Base-by-base conservation (phyloP, 2,329 filamentous ascomycete species). In the Lasiodiplodia gonubiensis region DNA sequence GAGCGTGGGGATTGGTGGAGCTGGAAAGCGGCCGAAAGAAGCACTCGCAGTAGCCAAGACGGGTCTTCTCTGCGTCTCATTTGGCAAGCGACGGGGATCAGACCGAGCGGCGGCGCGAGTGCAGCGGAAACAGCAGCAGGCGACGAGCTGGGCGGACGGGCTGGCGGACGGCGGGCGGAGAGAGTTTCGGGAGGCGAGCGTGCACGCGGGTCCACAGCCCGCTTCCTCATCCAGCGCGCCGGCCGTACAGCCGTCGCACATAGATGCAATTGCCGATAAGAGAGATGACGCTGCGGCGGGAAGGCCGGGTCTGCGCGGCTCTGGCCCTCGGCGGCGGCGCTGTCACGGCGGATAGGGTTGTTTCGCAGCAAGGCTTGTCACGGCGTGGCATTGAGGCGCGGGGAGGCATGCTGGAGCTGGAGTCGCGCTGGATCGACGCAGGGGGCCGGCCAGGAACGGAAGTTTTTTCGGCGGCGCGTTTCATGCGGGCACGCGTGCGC, bases 361-460 rank as follows among this genome's bases (percentile, higher is more conserved):
- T 61, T 61, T 61, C 57, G 39, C 21, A 25, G 2, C 21, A 61
- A 61, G 57, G 57, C 57, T 61, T 61, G 57, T 61, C 55, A 7
- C 16, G 2, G 30, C 18, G 10, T 33, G 11, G 57, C 54, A 33
- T 37, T 23, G 16, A 25, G 39, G 35, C 37, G 55, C 7, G 37
- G 39, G 46, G 57, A 39, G 39, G 25, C 18, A 14, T 16, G 18
- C 27, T 25, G 51, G 54, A 18, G 54, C 54, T 59, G 54, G 21
- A 46, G n/a, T 14, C n/a, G 18, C 33, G 39, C 57, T 61, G 57
- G 57, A 61, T 61, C 57, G 57, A 61, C 57, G 39, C 57, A 61
- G 57, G 57, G 57, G 57, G 39, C 18, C 23, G 16, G 57, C 39
- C 42, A 61, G 57, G 39, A 61, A 61, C 57, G 57, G 57, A 33